Evolutionary conservation across 768 basidiomycete species (phyloP).

Genomic region (Steccherinum ochraceum): DNA sequence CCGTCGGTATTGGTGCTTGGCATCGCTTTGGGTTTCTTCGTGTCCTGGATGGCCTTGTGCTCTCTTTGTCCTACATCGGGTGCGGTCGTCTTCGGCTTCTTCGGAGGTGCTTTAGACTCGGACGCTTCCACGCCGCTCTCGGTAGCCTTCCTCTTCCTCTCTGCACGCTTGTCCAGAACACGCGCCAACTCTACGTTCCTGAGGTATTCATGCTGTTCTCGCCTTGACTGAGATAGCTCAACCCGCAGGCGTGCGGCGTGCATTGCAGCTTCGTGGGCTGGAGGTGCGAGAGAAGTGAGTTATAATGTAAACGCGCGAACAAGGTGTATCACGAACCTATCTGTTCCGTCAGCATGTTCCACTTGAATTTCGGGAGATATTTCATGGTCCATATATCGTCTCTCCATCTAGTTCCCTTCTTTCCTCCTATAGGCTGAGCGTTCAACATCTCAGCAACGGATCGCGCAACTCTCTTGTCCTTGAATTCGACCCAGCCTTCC

Average conservation of each 20-base stretch:
- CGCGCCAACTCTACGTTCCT: conserved; percentile 91
- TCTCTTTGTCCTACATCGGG: conserved; percentile 42
- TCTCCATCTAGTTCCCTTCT: conserved; percentile 84
- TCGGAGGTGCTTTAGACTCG: not conserved
- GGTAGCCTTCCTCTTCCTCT: conserved; percentile 34
- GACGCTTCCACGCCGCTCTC: conserved; percentile 4
- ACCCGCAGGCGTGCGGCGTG: conserved; percentile 86
- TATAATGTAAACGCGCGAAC: not conserved
- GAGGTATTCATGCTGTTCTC: conserved; percentile 90
- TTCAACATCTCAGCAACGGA: conserved; percentile 93
- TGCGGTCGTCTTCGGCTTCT: conserved; percentile 5
- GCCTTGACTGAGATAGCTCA: conserved; percentile 80
- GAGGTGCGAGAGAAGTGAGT: conserved; percentile 2
- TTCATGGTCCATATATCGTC: conserved; percentile 99
- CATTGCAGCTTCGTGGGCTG: conserved; percentile 90
- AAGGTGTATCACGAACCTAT: conserved; percentile 60
- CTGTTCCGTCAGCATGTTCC: conserved; percentile 98
- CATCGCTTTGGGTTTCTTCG: conserved; percentile 20
- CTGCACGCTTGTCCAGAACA: conserved; percentile 74
- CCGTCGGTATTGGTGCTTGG: conserved; percentile 12
- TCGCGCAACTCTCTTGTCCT: conserved; percentile 86
- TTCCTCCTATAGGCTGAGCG: conserved; percentile 91
- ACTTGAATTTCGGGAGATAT: conserved; percentile 95
- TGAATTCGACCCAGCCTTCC: conserved; percentile 99
- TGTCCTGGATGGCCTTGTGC: conserved; percentile 15